A percentile compares a stretch with the other conserved stretches of the same genome.
These are phyloP conservation scores for Alternaria tenuissima DNA, from an alignment of 2,329 filamentous ascomycete genomes.

Conservation along the genomic window DNA sequence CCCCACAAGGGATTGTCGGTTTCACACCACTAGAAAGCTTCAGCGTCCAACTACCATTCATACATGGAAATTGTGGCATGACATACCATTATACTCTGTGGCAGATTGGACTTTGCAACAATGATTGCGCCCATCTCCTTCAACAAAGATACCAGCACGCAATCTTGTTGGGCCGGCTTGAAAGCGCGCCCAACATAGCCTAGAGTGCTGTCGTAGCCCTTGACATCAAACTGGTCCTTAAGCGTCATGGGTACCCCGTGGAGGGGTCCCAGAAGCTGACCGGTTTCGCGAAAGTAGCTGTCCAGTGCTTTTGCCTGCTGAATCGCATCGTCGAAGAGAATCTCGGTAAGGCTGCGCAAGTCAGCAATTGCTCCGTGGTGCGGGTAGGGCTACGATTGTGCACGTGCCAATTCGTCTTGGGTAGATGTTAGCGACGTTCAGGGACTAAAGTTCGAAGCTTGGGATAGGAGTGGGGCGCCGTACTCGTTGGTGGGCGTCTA, in stretches of 20 bases:
- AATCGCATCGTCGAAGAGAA: slow-evolving; percentile 57
- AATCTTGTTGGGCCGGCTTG: slow-evolving; percentile 59
- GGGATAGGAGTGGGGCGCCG: slow-evolving; percentile 5
- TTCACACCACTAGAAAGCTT: slow-evolving; percentile 62
- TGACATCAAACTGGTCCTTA: slow-evolving; percentile 61
- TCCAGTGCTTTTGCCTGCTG: slow-evolving; percentile 54
- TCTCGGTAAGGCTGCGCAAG: slow-evolving; percentile 55
- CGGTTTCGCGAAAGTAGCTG: slow-evolving; percentile 45
- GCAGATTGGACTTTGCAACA: slow-evolving; percentile 62
- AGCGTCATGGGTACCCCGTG: slow-evolving; percentile 59
- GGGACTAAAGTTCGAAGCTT: background rate
- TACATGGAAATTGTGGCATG: background rate
- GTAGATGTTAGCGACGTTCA: slow-evolving; percentile 45
- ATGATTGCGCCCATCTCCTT: slow-evolving; percentile 61
- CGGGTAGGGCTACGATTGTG: slow-evolving; percentile 57
- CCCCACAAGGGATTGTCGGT: slow-evolving; percentile 69
- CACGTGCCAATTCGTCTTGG: slow-evolving; percentile 51
- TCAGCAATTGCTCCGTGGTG: slow-evolving; percentile 28
- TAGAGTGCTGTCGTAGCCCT: slow-evolving; percentile 59
- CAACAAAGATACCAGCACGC: slow-evolving; percentile 65
- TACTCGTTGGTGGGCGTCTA: slow-evolving; percentile 44
- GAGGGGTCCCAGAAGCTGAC: slow-evolving; percentile 54
- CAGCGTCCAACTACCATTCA: background rate
- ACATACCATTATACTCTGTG: slow-evolving; percentile 63
- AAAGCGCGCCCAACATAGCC: slow-evolving; percentile 71